These are phyloP conservation scores for Backusella circina DNA, from an alignment of 192 early-diverging fungal genomes.

Conservation along the genomic window DNA sequence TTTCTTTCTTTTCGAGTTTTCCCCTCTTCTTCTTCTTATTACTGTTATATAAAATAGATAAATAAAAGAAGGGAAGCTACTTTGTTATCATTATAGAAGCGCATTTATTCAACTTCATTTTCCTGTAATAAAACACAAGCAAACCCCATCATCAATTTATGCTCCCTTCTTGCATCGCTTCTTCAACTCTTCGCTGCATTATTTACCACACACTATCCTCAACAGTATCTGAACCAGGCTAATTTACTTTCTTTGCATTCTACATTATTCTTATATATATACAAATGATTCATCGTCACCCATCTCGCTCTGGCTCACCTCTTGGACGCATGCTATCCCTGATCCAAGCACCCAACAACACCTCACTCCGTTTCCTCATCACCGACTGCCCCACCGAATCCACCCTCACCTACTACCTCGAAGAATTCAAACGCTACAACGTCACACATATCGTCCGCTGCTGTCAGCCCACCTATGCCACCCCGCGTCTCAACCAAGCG, in stretches of 20 bases:
- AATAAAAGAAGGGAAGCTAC: not conserved
- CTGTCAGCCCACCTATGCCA: constrained; percentile 85
- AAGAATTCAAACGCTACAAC: constrained; percentile 68
- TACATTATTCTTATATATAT: not conserved
- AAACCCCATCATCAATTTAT: not conserved
- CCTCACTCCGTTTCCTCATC: constrained; percentile 78
- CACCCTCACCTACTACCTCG: constrained; percentile 72
- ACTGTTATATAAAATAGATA: not conserved
- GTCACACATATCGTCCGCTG: constrained; percentile 91
- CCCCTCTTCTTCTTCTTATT: not conserved
- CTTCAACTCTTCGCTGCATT: not conserved
- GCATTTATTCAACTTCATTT: not conserved
- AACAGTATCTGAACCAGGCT: not conserved
- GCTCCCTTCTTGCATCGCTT: not conserved
- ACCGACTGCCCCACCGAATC: constrained; percentile 89
- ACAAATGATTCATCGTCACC: not conserved
- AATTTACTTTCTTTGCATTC: not conserved
- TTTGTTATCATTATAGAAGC: not conserved
- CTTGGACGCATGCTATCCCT: constrained; percentile 57
- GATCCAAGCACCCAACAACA: constrained; percentile 49
- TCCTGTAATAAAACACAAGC: not conserved
- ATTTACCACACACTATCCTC: not conserved
- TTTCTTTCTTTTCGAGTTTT: not conserved
- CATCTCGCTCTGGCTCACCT: constrained; percentile 24
- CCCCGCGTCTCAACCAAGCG: constrained; percentile 46